Evolutionary conservation across 352 stramenopile species (phyloP).

Genomic region (Hyphochytrium catenoides): DNA sequence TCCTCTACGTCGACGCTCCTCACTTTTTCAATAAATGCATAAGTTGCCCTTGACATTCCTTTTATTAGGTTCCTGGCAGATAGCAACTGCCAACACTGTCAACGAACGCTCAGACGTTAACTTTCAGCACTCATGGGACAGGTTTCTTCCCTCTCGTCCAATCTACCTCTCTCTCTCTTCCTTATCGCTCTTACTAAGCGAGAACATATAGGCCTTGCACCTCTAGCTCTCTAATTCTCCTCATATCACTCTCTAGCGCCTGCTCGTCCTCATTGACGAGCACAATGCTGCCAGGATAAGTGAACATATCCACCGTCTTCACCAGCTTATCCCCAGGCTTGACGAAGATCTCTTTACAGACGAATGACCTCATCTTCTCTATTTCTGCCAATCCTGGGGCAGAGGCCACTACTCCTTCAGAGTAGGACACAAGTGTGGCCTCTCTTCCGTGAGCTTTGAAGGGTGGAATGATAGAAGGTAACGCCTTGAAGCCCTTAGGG

Average conservation of each 20-base stretch:
- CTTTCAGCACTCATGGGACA: too few relatives aligned
- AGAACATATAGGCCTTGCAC: too few relatives aligned
- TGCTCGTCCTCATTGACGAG: constrained; percentile 27
- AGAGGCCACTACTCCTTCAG: constrained; percentile 20
- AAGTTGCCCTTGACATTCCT: too few relatives aligned
- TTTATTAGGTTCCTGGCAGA: too few relatives aligned
- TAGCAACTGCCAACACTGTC: too few relatives aligned
- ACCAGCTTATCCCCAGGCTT: constrained; percentile 16
- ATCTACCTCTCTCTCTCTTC: too few relatives aligned
- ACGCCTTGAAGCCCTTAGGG: too few relatives aligned
- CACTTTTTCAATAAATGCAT: too few relatives aligned
- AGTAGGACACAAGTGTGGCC: constrained; percentile 25
- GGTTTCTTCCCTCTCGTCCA: too few relatives aligned
- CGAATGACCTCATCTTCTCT: constrained; percentile 23
- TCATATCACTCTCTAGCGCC: constrained; percentile 23
- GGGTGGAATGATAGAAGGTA: constrained; percentile 8
- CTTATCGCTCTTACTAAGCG: too few relatives aligned
- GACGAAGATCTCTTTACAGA: constrained; percentile 16
- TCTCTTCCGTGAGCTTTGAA: constrained; percentile 21
- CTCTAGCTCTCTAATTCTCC: constrained; percentile 18
- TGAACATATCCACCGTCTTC: constrained; percentile 32
- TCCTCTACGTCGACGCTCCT: too few relatives aligned
- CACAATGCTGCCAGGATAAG: constrained; percentile 30
- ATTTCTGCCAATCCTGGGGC: constrained; percentile 27
- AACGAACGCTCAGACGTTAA: too few relatives aligned